Conservation (phyloP, 441 rosid genomes). For the Euphorbia neoarborescens region DNA sequence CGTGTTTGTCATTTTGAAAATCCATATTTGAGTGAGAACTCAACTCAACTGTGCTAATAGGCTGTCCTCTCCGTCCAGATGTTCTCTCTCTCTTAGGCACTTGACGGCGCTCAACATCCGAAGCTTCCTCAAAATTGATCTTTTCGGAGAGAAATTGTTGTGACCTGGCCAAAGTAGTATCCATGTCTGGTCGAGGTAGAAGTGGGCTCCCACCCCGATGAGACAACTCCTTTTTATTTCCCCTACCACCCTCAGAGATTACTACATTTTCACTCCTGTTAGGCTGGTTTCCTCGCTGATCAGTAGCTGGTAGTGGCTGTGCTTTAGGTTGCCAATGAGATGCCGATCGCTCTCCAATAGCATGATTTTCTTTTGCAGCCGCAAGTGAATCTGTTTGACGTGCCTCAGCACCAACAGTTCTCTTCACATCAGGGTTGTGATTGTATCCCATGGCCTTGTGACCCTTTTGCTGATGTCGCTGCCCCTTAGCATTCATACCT, state of each 20-base stretch:
- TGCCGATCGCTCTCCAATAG: slow-evolving; percentile 43
- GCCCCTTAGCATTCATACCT: slow-evolving; percentile 42
- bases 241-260: slow-evolving; percentile 33
- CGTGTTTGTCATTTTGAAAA: slow-evolving; percentile 34
- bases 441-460: slow-evolving; percentile 40
- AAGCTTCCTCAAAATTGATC: slow-evolving; percentile 34
- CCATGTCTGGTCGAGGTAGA: slow-evolving; percentile 31
- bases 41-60: slow-evolving; percentile 26
- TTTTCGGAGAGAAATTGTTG: slow-evolving; percentile 28
- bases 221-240: slow-evolving; percentile 38
- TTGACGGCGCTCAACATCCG: slow-evolving; percentile 23
- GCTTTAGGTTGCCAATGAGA: slow-evolving; percentile 80
- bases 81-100: slow-evolving; percentile 43
- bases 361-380: slow-evolving; percentile 47
- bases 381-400: slow-evolving; percentile 35
- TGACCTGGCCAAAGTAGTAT: slow-evolving; percentile 26
- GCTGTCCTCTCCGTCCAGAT: slow-evolving; percentile 26
- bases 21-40: slow-evolving; percentile 31
- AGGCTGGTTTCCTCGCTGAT: slow-evolving; percentile 36
- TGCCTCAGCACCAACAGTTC: slow-evolving; percentile 35
- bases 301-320: slow-evolving; percentile 31
- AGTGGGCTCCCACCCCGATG: slow-evolving; percentile 24
- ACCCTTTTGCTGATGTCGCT: slow-evolving; percentile 51
- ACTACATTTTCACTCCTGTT: slow-evolving; percentile 32
- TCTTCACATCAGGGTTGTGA: slow-evolving; percentile 49